Conservation (phyloP, 192 early-diverging fungal genomes). For the Coemansia sp. region DNA sequence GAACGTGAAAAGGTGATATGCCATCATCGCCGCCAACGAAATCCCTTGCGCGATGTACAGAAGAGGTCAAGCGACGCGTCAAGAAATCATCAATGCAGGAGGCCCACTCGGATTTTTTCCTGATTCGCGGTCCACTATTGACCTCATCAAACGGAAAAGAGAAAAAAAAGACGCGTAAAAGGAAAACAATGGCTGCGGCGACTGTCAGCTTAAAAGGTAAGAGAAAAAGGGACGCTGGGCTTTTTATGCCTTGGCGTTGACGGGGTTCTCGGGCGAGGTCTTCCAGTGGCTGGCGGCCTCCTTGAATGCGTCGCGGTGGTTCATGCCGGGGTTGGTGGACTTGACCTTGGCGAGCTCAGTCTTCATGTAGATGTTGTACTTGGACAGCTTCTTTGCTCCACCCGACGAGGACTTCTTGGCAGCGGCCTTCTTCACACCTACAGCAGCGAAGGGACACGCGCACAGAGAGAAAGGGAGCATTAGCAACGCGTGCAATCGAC, state of each 20-base stretch:
- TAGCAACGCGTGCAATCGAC: neutral
- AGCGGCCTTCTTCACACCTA: conserved; percentile 1
- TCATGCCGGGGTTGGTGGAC: conserved; percentile 56
- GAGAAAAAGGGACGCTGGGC: neutral
- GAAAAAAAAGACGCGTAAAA: neutral
- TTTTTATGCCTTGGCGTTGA: conserved; percentile 25
- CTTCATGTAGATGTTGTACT: conserved; percentile 75
- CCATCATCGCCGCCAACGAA: neutral
- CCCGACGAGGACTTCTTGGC: neutral
- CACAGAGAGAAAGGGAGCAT: neutral
- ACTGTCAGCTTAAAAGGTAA: neutral
- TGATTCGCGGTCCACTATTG: conserved; percentile 1
- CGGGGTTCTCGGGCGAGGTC: conserved; percentile 62
- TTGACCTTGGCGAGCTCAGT: conserved; percentile 67
- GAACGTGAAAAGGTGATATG: neutral
- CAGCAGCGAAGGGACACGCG: neutral
- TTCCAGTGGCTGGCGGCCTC: conserved; percentile 62
- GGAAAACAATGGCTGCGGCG: conserved; percentile 1
- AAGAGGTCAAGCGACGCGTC: conserved; percentile 8
- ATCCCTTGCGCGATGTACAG: neutral
- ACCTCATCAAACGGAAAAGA: neutral
- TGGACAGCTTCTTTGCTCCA: conserved; percentile 55
- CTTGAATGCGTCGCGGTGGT: conserved; percentile 71
- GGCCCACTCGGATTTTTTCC: neutral
- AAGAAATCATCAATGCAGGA: conserved; percentile 3